Percentiles rank a stretch among this genome's conserved stretches.
These are phyloP conservation scores for Theileria luwenshuni DNA, from an alignment of 169 alveolate species.

Conservation along the genomic window DNA sequence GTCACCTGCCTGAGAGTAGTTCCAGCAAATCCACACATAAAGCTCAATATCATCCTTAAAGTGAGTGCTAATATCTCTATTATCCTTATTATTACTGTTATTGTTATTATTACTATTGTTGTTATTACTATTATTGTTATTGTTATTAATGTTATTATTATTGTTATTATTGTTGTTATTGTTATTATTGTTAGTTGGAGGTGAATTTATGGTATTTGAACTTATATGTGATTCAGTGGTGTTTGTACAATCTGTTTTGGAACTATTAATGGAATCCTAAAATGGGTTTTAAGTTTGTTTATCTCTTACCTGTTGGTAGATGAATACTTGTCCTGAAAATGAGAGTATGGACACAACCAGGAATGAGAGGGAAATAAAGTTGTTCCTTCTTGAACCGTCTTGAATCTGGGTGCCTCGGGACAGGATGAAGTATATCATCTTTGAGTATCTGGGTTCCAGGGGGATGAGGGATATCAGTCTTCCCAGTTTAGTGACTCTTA, in stretches of 20 bases:
- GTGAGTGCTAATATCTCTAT: background rate
- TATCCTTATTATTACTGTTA: background rate
- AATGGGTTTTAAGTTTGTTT: too few species aligned
- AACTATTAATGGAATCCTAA: too few species aligned
- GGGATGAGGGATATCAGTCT: constrained; percentile 41
- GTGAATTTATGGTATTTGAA: background rate
- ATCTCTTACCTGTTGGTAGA: too few species aligned
- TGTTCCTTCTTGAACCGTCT: constrained; percentile 1
- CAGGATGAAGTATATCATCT: constrained; percentile 43
- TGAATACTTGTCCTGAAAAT: constrained; percentile 7
- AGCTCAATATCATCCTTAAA: constrained; percentile 44
- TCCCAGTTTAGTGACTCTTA: constrained; percentile 49
- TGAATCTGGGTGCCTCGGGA: background rate
- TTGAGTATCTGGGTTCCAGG: constrained; percentile 56
- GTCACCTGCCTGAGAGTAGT: constrained; percentile 1
- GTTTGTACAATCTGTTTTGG: too few species aligned
- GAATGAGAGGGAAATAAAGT: constrained; percentile 26
- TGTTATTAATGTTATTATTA: background rate
- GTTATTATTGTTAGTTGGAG: background rate
- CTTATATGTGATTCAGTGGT: too few species aligned
- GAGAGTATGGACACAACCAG: constrained; percentile 44
- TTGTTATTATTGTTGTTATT: background rate
- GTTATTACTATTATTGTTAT: background rate
- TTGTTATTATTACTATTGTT: background rate
- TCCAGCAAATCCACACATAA: constrained; percentile 40